Conservation (phyloP, 768 basidiomycete genomes). For the Panaeolus cyanescens region DNA sequence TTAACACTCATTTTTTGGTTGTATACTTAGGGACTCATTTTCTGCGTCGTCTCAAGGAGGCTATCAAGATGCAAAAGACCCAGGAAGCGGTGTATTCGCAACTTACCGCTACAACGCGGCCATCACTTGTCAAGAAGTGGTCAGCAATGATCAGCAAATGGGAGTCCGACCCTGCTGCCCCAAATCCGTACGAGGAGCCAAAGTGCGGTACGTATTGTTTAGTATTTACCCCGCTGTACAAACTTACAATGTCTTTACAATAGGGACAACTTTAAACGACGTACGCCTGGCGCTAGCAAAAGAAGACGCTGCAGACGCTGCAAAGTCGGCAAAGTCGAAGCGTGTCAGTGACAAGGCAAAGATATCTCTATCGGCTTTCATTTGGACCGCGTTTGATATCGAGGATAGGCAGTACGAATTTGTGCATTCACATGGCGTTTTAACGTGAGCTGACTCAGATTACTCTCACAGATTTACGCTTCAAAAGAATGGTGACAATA, state of each 20-base stretch:
- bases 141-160: constrained; percentile 3
- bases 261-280: constrained; percentile 10
- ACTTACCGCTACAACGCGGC: constrained; percentile 3
- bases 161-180: constrained; percentile 1
- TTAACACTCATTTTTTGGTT: neutral
- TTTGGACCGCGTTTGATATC: constrained; percentile 10
- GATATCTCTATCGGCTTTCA: neutral
- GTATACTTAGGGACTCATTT: constrained; percentile 1
- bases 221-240: neutral
- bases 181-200: constrained; percentile 18
- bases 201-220: neutral
- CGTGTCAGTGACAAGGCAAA: neutral
- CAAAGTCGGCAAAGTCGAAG: neutral
- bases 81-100: constrained; percentile 7
- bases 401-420: constrained; percentile 16
- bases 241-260: neutral
- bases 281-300: constrained; percentile 11
- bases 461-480: too few species aligned
- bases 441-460: too few species aligned
- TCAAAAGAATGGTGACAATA: too few species aligned
- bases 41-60: constrained; percentile 8
- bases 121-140: constrained; percentile 5
- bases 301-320: constrained; percentile 6
- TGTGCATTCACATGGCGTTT: too few species aligned
- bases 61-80: neutral